Conservation (phyloP, 164 flowering plant genomes). For the Umbilicus rupestris region DNA sequence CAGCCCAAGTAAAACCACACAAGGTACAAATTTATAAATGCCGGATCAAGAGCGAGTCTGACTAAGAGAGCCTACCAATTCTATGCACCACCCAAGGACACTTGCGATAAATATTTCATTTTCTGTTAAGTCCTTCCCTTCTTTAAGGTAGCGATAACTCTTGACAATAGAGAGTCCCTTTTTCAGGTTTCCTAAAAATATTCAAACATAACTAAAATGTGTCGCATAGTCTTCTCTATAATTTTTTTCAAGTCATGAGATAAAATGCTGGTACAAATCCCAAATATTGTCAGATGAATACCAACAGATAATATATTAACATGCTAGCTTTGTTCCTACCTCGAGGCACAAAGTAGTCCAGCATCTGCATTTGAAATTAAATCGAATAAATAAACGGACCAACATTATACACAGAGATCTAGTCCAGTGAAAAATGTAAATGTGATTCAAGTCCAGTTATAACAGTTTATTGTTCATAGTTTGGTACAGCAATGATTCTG, state of each 20-base stretch:
- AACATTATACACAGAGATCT: too few relatives aligned
- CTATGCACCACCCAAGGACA: conserved; percentile 93
- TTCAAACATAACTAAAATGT: background rate
- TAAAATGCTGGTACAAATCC: background rate
- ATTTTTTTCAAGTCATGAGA: too few relatives aligned
- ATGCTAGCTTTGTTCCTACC: conserved; percentile 29
- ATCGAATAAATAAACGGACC: background rate
- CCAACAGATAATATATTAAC: background rate
- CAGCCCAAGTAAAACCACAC: background rate
- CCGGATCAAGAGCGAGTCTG: background rate
- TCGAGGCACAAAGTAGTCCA: conserved; percentile 95
- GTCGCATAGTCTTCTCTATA: background rate
- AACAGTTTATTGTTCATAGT: background rate
- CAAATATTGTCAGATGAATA: background rate
- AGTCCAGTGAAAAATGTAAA: background rate
- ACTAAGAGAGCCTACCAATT: conserved; percentile 52
- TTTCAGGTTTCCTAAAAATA: conserved; percentile 68
- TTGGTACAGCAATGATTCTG: background rate
- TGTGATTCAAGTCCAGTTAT: background rate
- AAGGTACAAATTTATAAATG: background rate
- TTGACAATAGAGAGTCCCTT: conserved; percentile 85
- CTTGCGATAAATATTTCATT: conserved; percentile 64
- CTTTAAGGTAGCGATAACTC: conserved; percentile 63
- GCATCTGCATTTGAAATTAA: conserved; percentile 49
- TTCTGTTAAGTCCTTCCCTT: conserved; percentile 55